Percentiles rank a stretch among this genome's conserved stretches.
These are phyloP conservation scores for Coelastrella sp. DNA, from an alignment of 139 green algal species.

Conservation along the genomic window DNA sequence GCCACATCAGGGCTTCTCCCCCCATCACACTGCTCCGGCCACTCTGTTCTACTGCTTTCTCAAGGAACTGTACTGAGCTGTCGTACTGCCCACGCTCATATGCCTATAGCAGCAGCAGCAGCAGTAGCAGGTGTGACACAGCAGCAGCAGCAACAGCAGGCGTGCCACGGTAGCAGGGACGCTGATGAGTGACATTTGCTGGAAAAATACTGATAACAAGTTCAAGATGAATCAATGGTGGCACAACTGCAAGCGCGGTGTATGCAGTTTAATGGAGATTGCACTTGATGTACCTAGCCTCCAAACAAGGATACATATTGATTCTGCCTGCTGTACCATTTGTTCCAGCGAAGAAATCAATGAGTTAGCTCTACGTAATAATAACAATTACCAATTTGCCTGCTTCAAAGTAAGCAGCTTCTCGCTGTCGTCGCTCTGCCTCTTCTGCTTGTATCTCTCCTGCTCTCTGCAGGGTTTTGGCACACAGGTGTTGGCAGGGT, in stretches of 20 bases:
- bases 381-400: conserved; percentile 50
- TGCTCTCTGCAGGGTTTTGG: conserved; percentile 44
- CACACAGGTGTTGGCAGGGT: too few species aligned
- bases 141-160: conserved; percentile 33
- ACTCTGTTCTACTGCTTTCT: conserved; percentile 70
- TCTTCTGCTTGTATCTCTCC: conserved; percentile 59
- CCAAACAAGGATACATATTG: too few species aligned
- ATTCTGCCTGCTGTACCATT: too few species aligned
- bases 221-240: too few species aligned
- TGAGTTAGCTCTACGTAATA: too few species aligned
- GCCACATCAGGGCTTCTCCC: conserved; percentile 88
- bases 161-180: not conserved
- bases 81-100: conserved; percentile 76
- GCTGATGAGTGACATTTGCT: not conserved
- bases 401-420: conserved; percentile 48
- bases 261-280: too few species aligned
- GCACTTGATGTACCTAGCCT: too few species aligned
- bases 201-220: not conserved
- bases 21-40: conserved; percentile 70
- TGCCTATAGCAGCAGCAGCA: not conserved
- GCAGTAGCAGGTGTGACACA: not conserved
- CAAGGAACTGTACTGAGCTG: conserved; percentile 60
- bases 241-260: too few species aligned
- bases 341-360: too few species aligned
- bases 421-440: conserved; percentile 52